Conservation (phyloP, 2,329 filamentous ascomycete genomes). For the Macrophomina tecta region DNA sequence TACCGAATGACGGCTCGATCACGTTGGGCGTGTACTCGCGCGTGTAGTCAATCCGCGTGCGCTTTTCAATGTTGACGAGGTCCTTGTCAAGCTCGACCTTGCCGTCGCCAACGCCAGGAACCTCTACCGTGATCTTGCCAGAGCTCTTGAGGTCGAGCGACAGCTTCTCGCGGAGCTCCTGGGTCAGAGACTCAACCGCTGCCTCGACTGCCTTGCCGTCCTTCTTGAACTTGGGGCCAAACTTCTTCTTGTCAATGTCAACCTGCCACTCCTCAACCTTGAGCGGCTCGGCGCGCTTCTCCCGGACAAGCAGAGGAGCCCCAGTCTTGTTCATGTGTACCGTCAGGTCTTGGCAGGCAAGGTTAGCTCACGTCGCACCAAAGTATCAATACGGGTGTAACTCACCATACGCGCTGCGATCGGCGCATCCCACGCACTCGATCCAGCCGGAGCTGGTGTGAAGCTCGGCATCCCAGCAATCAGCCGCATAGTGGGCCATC, state of each 20-base stretch:
- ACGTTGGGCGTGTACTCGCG: constrained; percentile 95
- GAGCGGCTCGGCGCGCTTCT: constrained; percentile 78
- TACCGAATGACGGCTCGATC: constrained; percentile 97
- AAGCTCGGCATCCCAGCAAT: constrained; percentile 98
- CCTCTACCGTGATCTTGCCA: constrained; percentile 78
- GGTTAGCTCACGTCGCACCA: constrained; percentile 77
- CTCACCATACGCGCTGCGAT: constrained; percentile 87
- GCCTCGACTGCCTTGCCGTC: constrained; percentile 85
- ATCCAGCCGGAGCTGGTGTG: constrained; percentile 95
- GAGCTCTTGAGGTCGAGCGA: constrained; percentile 74
- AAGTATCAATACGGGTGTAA: constrained; percentile 65
- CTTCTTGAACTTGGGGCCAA: constrained; percentile 94
- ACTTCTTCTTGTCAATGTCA: constrained; percentile 92
- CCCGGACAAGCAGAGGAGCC: constrained; percentile 80
- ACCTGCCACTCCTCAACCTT: constrained; percentile 86
- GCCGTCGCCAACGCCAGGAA: constrained; percentile 69
- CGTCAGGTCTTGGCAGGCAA: constrained; percentile 64
- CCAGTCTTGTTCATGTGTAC: constrained; percentile 91
- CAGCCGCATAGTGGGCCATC: constrained; percentile 92
- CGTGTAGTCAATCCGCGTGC: constrained; percentile 79
- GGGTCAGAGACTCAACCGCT: constrained; percentile 75
- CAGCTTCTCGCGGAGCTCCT: constrained; percentile 81
- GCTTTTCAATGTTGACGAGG: constrained; percentile 81
- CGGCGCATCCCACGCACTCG: constrained; percentile 96
- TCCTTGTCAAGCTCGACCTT: constrained; percentile 82